These are phyloP conservation scores for Ormosia emarginata DNA, from an alignment of 306 rosid genomes.

Conservation along the genomic window DNA sequence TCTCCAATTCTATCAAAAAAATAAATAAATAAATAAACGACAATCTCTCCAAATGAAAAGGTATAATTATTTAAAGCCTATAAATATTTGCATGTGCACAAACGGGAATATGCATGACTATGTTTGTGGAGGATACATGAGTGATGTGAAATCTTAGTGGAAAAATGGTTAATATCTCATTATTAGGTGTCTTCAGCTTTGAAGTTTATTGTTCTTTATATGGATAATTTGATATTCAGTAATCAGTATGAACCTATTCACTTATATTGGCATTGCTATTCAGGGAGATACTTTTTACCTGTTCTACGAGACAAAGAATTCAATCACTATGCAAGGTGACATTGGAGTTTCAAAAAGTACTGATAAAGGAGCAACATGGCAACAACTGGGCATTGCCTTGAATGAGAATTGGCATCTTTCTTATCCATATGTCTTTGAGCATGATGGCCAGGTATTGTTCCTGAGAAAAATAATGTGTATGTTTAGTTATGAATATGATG, in stretches of 20 bases:
- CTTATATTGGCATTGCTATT: constrained; percentile 11
- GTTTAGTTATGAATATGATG: not conserved
- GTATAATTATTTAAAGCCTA: not conserved
- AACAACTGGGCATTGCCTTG: constrained; percentile 86
- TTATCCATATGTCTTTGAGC: constrained; percentile 76
- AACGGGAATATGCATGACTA: not conserved
- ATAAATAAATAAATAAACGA: not conserved
- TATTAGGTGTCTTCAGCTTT: not conserved
- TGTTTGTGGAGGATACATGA: not conserved
- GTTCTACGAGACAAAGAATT: constrained; percentile 90
- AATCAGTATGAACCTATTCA: constrained; percentile 1
- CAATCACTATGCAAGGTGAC: constrained; percentile 85
- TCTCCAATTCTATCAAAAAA: not conserved
- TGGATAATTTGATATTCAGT: not conserved
- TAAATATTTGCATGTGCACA: not conserved
- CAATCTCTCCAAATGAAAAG: not conserved
- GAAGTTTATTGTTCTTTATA: not conserved
- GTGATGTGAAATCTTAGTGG: not conserved
- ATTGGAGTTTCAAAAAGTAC: constrained; percentile 92
- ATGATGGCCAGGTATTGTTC: constrained; percentile 66
- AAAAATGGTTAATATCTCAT: not conserved
- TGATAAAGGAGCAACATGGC: constrained; percentile 94
- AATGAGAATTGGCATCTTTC: constrained; percentile 98
- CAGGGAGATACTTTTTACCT: constrained; percentile 78
- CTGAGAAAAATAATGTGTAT: not conserved